Percentiles rank a stretch among this genome's conserved stretches.
Evolutionary conservation across 495 filamentous ascomycete species (phyloP).

Genomic region (Penicillium pulvis): DNA sequence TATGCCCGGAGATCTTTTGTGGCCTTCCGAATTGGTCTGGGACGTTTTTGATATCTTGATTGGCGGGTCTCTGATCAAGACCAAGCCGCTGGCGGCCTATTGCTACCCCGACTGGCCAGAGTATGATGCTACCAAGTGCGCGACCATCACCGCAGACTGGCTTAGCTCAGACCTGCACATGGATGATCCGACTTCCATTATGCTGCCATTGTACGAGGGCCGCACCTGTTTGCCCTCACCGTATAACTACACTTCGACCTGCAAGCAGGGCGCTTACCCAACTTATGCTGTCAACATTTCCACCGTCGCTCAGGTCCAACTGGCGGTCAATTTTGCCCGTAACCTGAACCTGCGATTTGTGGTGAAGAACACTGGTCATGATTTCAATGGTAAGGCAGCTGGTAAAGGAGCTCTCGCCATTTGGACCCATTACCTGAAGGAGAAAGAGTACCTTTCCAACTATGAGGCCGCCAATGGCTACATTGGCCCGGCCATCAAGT

Average conservation of each 20-base stretch:
- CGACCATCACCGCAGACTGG: constrained; percentile 8
- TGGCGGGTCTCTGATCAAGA: constrained; percentile 48
- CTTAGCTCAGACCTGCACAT: constrained; percentile 14
- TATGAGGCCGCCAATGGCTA: constrained; percentile 19
- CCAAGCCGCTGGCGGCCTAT: constrained; percentile 48
- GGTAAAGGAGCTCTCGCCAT: constrained; percentile 51
- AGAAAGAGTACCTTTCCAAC: constrained; percentile 7
- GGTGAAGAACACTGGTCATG: constrained; percentile 69
- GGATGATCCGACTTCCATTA: constrained; percentile 30
- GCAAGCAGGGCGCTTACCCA: constrained; percentile 54
- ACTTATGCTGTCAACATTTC: constrained; percentile 5
- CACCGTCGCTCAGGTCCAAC: constrained; percentile 37
- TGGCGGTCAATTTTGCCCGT: constrained; percentile 54
- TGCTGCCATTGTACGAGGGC: constrained; percentile 33
- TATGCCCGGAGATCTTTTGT: constrained; percentile 43
- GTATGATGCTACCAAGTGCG: constrained; percentile 43
- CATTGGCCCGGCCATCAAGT: constrained; percentile 13
- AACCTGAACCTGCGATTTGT: constrained; percentile 48
- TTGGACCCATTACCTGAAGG: constrained; percentile 52
- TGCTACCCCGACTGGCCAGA: constrained; percentile 47
- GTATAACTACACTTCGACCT: constrained; percentile 33
- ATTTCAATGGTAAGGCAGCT: constrained; percentile 50
- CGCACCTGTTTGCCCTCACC: constrained; percentile 29
- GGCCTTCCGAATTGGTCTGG: constrained; percentile 40
- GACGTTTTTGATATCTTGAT: constrained; percentile 42